Evolutionary conservation across 805 yeast genomes (phyloP), one percentile per base, ranked within the genome.

Genomic region (Candida maesae): DNA sequence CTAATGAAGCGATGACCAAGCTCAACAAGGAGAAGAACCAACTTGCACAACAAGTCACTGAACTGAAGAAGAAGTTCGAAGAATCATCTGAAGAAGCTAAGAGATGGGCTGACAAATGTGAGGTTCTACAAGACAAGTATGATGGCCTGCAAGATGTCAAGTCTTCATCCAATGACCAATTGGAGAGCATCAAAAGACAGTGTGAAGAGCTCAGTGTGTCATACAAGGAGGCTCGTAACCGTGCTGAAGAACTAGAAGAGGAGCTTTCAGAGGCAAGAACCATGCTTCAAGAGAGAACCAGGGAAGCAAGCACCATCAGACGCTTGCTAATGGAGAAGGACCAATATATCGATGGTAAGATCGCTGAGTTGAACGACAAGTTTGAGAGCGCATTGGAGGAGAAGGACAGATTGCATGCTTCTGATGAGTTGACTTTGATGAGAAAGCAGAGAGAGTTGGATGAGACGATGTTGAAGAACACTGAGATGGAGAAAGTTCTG

Each of bases 261-360:
- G 96, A 90, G 55, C 64, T 91, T n/a, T 67, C 74, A 10, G 97
- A 90, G 43, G 68, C 85, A 5, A 74, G 87, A 41, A 73, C 76
- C 24, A 68, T 81, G 60, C 62, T 90, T 3, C 93, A 82, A 55
- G 96, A 89, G 54, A 75, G 95, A 45, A 78, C 85, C 0, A 70
- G 90, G 37, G 98, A 91, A 61, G 72, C 87, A 0, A 68, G 80
- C 2, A 79, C 87, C 0, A 76, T 89, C 62, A 72, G 95, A 51
- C 68, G 84, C 44, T 59, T 87, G 28, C 56, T 90, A 21, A 60
- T 76, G 34, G 95, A 87, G 33, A 71, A 76, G 6, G 91, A 89
- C 52, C 79, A 78, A 33, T 72, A 68, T 28, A 72, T 76, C 31
- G 73, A 71, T 25, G 49, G 55, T 3, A 75, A 74, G 41, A 60